A percentile compares a stretch with the other conserved stretches of the same genome.
Conservation (phyloP, 106 monocot genomes). For the Amphibolis antarctica region DNA sequence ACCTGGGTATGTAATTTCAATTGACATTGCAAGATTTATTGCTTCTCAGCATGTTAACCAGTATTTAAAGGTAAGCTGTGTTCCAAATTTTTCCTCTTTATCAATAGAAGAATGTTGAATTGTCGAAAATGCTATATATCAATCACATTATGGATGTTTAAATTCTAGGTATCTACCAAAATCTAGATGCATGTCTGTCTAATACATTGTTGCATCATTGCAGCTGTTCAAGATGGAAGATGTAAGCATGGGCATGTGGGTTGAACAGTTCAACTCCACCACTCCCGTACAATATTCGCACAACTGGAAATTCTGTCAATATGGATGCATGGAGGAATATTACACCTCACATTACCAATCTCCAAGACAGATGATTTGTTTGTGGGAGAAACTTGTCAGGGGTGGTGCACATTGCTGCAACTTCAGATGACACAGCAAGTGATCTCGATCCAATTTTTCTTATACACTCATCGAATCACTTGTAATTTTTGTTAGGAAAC, state of each 20-base stretch:
- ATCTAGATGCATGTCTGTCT: neutral
- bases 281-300: constrained; percentile 52
- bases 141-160: neutral
- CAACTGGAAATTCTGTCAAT: constrained; percentile 87
- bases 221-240: constrained; percentile 99
- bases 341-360: constrained; percentile 94
- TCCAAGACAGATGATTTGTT: constrained; percentile 82
- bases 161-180: neutral
- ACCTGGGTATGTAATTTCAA: constrained; percentile 84
- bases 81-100: neutral
- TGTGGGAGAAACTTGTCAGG: constrained; percentile 56
- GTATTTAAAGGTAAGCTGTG: constrained; percentile 38
- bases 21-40: constrained; percentile 55
- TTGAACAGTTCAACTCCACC: constrained; percentile 68
- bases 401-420: constrained; percentile 77
- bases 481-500: too few relatives aligned
- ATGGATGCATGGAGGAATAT: constrained; percentile 80
- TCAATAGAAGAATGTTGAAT: neutral
- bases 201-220: constrained; percentile 1
- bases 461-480: neutral
- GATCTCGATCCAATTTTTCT: neutral
- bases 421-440: constrained; percentile 41
- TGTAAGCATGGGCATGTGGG: constrained; percentile 99
- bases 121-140: neutral
- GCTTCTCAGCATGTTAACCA: constrained; percentile 48